Percentiles rank a stretch among this genome's conserved stretches.
These are phyloP conservation scores for Aspergillus sp. DNA, from an alignment of 2,329 filamentous ascomycete species.

Conservation along the genomic window DNA sequence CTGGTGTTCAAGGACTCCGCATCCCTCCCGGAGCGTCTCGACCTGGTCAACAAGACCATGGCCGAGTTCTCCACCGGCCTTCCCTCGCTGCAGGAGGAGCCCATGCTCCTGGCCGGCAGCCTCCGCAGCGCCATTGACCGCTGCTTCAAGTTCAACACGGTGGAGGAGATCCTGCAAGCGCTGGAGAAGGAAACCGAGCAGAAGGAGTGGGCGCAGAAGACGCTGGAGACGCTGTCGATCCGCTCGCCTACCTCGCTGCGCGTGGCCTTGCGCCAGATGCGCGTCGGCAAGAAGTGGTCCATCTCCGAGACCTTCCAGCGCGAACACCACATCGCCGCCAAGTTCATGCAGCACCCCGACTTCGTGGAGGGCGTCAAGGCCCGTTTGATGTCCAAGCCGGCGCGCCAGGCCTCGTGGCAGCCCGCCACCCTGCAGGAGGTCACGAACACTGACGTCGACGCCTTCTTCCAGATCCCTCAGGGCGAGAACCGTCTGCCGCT, in stretches of 20 bases:
- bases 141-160: slow-evolving; percentile 66
- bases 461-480: slow-evolving; percentile 64
- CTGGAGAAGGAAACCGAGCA: slow-evolving; percentile 57
- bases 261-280: slow-evolving; percentile 81
- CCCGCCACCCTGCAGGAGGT: slow-evolving; percentile 72
- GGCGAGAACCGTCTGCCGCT: slow-evolving; percentile 55
- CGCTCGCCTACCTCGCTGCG: slow-evolving; percentile 84
- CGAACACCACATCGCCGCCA: slow-evolving; percentile 78
- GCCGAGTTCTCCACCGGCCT: slow-evolving; percentile 88
- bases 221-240: slow-evolving; percentile 68
- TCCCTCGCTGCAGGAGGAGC: slow-evolving; percentile 60
- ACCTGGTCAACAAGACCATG: slow-evolving; percentile 79
- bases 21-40: slow-evolving; percentile 58
- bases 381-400: slow-evolving; percentile 68
- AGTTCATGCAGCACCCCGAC: slow-evolving; percentile 89
- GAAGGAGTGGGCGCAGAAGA: slow-evolving; percentile 73
- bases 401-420: slow-evolving; percentile 68
- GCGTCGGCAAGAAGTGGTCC: slow-evolving; percentile 69
- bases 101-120: slow-evolving; percentile 64
- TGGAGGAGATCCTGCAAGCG: slow-evolving; percentile 68
- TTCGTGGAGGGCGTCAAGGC: slow-evolving; percentile 90
- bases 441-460: slow-evolving; percentile 54
- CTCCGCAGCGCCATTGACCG: slow-evolving; percentile 80
- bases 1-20: slow-evolving; percentile 82
- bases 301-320: slow-evolving; percentile 81